These are phyloP conservation scores for Eryngium alpinum DNA, from an alignment of 140 eudicot genomes.

Conservation along the genomic window DNA sequence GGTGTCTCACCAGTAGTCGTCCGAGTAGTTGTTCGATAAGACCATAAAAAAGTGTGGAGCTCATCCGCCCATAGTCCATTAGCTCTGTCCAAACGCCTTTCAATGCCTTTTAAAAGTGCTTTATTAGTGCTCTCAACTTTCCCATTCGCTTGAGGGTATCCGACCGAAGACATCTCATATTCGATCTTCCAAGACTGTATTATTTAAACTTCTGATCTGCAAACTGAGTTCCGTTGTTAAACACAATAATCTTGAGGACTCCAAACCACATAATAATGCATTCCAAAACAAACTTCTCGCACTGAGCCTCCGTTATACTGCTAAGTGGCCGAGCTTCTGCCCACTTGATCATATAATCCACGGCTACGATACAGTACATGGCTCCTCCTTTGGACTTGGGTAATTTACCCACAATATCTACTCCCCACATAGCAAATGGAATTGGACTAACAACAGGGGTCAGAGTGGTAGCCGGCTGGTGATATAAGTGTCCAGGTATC, in stretches of 20 bases:
- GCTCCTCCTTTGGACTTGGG: no score
- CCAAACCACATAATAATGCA: neutral
- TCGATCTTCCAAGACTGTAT: neutral
- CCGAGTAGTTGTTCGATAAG: neutral
- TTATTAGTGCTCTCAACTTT: neutral
- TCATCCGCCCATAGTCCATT: neutral
- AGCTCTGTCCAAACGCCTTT: neutral
- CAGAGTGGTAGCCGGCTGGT: no score
- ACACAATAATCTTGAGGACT: neutral
- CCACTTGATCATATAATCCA: neutral
- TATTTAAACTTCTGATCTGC: neutral
- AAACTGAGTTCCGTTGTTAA: neutral
- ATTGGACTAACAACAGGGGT: no score
- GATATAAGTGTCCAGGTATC: no score
- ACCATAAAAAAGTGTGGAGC: neutral
- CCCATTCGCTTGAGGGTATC: neutral
- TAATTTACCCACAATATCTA: no score
- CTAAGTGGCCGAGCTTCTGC: no score
- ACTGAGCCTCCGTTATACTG: neutral
- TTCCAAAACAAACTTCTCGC: neutral
- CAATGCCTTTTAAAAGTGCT: neutral
- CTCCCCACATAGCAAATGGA: no score
- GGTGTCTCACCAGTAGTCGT: neutral
- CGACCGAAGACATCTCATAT: neutral
- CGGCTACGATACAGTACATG: neutral